Evolutionary conservation across 257 asterid genomes (phyloP).

Genomic region (Datura wrightii): DNA sequence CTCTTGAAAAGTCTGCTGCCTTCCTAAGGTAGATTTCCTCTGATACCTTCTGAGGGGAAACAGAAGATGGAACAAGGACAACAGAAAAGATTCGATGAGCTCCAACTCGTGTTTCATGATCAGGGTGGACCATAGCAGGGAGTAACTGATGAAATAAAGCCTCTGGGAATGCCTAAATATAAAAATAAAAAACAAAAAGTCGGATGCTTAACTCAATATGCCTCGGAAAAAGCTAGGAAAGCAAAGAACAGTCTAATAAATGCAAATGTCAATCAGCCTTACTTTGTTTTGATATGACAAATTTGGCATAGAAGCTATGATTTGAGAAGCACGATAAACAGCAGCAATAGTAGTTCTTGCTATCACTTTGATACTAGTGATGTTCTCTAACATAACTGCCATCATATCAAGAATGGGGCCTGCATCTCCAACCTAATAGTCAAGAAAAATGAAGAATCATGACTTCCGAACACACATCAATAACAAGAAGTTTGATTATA

Average conservation of each 20-base stretch:
- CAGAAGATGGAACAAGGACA: constrained; percentile 92
- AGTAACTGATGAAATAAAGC: constrained; percentile 92
- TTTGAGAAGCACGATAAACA: constrained; percentile 81
- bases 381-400: constrained; percentile 90
- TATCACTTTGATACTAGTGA: constrained; percentile 74
- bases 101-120: constrained; percentile 87
- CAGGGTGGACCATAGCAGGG: constrained; percentile 96
- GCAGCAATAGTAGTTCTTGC: constrained; percentile 87
- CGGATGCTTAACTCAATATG: constrained; percentile 17
- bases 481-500: constrained; percentile 20
- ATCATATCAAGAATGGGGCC: constrained; percentile 86
- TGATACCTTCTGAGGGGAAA: constrained; percentile 60
- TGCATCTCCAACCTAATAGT: constrained; percentile 86
- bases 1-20: constrained; percentile 63
- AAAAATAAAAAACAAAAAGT: neutral
- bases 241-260: neutral
- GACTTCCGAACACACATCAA: constrained; percentile 10
- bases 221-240: constrained; percentile 28
- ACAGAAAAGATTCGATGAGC: constrained; percentile 94
- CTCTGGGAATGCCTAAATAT: constrained; percentile 88
- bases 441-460: constrained; percentile 34
- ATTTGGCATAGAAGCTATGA: constrained; percentile 74
- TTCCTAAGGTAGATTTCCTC: constrained; percentile 45
- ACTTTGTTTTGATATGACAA: constrained; percentile 81
- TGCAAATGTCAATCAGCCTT: constrained; percentile 33